These are phyloP conservation scores for Amaranthus cruentus DNA, from an alignment of 148 eudicot genomes.

Conservation along the genomic window DNA sequence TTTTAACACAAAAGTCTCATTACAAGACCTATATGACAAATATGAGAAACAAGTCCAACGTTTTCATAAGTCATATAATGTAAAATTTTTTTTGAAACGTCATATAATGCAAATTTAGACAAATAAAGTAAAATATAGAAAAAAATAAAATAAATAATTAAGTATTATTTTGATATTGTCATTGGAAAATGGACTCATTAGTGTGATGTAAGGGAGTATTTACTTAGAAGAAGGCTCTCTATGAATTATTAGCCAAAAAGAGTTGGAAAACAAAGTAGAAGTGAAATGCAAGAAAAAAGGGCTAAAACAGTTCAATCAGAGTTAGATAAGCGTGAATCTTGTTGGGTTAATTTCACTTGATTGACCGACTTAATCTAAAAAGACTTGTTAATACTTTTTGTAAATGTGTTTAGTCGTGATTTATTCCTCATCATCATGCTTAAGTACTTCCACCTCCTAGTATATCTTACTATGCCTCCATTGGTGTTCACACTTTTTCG, in stretches of 20 bases:
- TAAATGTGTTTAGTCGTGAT: background rate
- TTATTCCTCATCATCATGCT: background rate
- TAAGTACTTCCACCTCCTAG: background rate
- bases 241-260: background rate
- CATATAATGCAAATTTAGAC: no score
- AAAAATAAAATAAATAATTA: background rate
- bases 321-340: slow-evolving; percentile 22
- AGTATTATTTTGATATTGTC: no score
- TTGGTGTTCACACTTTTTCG: slow-evolving; percentile 7
- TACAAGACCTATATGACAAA: no score
- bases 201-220: background rate
- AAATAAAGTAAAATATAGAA: background rate
- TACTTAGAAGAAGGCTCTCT: background rate
- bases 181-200: no score
- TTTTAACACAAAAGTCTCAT: no score
- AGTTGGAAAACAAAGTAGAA: background rate
- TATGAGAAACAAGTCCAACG: no score
- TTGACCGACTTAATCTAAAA: background rate
- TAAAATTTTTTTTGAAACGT: no score
- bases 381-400: background rate
- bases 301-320: slow-evolving; percentile 10
- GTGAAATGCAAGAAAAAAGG: slow-evolving; percentile 18
- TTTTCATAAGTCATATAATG: no score
- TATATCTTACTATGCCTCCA: slow-evolving; percentile 6
- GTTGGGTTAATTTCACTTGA: slow-evolving; percentile 18